Evolutionary conservation across 345 rosid genomes (phyloP), one percentile per base, ranked within the genome.

Genomic region (Leavenworthia alabamica): DNA sequence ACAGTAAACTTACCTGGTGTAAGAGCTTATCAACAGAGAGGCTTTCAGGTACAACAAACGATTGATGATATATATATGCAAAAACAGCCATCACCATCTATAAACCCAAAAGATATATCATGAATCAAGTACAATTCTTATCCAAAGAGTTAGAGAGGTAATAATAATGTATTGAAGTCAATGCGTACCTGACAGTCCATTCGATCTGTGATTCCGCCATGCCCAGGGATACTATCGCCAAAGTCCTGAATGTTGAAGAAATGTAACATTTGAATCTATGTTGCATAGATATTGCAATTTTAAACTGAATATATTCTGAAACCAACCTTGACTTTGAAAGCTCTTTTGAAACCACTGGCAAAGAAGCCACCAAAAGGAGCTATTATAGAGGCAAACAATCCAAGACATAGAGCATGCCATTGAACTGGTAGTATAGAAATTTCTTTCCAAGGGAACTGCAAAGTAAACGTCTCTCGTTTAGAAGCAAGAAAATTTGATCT

Each of bases 71-170:
- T 68, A 91, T 88, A 70, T 83, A 91, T 20, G 98, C 95, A 75
- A 88, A 91, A 66, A 91, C 98, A 1, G 98, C 98, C 96, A 91
- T 91, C 76, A 88, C 95, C 96, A 91, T 91, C 98, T 91, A 13
- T 26, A 56, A 47, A 6, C 27, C 13, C 14, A 4, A 47, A 40
- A 48, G 2, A 28, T 45, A 45, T 3, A 11, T 28, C 28, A 11
- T 27, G 7, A 35, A 27, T 13, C 33, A 45, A 1, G 35, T 60
- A 14, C 1, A 10, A 2, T 12, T 26, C 31, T 40, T 3, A 62
- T 11, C 19, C 27, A 3, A 40, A 14, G 13, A 27, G 20, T 37
- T 19, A 29, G 28, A 20, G 43, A 60, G 32, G 4, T 4, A 2
- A 9, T 29, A 17, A 31, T 4, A 6, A 14, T 35, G 59, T 20